Evolutionary conservation across 768 basidiomycete genomes (phyloP), one percentile per base, ranked within the genome.

Genomic region (Hygrocybe punicea): DNA sequence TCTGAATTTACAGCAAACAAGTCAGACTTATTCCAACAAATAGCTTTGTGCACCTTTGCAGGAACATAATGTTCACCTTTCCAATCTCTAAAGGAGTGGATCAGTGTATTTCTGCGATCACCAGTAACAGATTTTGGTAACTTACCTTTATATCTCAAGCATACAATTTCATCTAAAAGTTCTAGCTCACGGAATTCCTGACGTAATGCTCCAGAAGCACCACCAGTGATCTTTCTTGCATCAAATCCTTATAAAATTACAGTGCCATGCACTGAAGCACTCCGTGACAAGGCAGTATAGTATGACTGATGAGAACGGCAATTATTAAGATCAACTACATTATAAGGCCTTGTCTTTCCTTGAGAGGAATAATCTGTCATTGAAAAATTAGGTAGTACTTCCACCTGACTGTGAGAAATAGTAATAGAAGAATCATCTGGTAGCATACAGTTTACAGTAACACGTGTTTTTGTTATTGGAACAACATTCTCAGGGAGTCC

Each of bases 351-450:
- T 16, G 70, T 69, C 49, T 68, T 71, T 3, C 73, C 72, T 57
- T 74, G 73, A 2, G 69, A 71, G 6, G 67, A 60, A 60, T 68
- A 73, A 54, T 72, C 72, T 4, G 72, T 73, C 69, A 73, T 71
- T 16, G 69, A 29, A 29, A 29, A 29, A 29, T 29, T 29, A 29
- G 29, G 29, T 29, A 29, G 29, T 29, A 29, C 29, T 62, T 19
- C 7, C 67, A n/a, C 4, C 21, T 35, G 13, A 71, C n/a, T n/a
- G n/a, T n/a, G n/a, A n/a, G n/a, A n/a, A n/a, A n/a, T 49, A 17
- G 7, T 54, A 10, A 64, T 53, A 11, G 24, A 42, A 24, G 17
- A 52, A 57, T 66, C 65, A 58, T 64, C 57, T 35, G 67, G 61
- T 17, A 67, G 53, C 10, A 49, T n/a, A 57, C 60, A 60, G n/a